Conservation (phyloP, 768 basidiomycete species). For the Termitomyces sp. region DNA sequence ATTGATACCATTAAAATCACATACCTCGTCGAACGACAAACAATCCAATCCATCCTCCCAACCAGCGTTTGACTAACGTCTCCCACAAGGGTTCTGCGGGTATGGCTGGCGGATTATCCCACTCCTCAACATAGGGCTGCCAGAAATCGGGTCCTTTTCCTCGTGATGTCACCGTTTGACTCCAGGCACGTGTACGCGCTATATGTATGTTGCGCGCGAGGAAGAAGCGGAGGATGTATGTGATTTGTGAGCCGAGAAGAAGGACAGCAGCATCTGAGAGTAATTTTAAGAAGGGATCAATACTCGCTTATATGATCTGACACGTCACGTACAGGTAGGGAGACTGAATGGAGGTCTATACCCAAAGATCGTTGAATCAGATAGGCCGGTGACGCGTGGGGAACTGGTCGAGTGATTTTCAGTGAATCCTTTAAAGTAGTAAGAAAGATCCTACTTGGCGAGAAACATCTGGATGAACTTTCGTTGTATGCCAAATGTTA, state of each 20-base stretch:
- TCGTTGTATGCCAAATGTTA: slow-evolving; percentile 72
- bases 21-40: slow-evolving; percentile 46
- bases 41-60: slow-evolving; percentile 34
- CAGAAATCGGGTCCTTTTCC: slow-evolving; percentile 84
- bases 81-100: slow-evolving; percentile 25
- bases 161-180: slow-evolving; percentile 78
- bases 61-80: slow-evolving; percentile 26
- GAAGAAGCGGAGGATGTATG: slow-evolving; percentile 76
- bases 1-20: slow-evolving; percentile 5
- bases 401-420: slow-evolving; percentile 37
- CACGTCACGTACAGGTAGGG: slow-evolving; percentile 54
- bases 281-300: not conserved
- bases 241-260: slow-evolving; percentile 71
- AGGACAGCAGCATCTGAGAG: slow-evolving; percentile 67
- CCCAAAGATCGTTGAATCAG: slow-evolving; percentile 63
- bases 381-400: slow-evolving; percentile 58
- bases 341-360: slow-evolving; percentile 62
- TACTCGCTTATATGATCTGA: not conserved
- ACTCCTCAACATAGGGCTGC: slow-evolving; percentile 80
- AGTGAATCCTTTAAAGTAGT: not conserved
- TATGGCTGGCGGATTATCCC: slow-evolving; percentile 55
- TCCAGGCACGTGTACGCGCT: slow-evolving; percentile 74
- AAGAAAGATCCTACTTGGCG: slow-evolving; percentile 39
- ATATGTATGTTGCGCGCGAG: slow-evolving; percentile 79
- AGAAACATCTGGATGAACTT: slow-evolving; percentile 65